phyloP scores from a whole-genome alignment of 768 basidiomycete species.

The Boletus speciosus region DNA sequence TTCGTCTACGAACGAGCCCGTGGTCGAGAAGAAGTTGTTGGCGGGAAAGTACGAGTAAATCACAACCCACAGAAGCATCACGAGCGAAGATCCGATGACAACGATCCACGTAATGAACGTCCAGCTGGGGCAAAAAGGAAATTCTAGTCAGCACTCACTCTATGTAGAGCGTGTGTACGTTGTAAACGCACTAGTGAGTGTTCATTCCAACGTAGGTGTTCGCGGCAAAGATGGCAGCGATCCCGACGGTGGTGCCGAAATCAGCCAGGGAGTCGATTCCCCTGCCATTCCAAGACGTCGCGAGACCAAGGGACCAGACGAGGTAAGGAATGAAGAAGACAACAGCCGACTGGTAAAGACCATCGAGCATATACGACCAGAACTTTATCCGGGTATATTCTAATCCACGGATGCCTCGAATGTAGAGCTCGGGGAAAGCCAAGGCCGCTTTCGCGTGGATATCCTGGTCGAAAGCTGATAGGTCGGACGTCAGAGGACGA shows the following conservation, averaged over 20 bases:
- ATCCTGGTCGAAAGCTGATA: conserved; percentile 86
- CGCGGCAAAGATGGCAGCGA: conserved; percentile 82
- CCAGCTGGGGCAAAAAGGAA: conserved; percentile 52
- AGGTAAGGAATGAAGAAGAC: conserved; percentile 85
- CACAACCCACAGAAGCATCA: conserved; percentile 84
- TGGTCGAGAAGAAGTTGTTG: conserved; percentile 68
- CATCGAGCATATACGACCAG: conserved; percentile 94
- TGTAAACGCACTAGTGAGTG: conserved; percentile 74
- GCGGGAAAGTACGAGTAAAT: conserved; percentile 81
- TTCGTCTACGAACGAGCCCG: conserved; percentile 69
- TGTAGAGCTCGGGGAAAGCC: conserved; percentile 93
- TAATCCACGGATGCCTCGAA: conserved; percentile 88
- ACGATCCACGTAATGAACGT: conserved; percentile 82
- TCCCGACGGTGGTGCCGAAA: conserved; percentile 89
- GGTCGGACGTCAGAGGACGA: conserved; percentile 5
- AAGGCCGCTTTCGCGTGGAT: conserved; percentile 84
- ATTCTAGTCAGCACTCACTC: conserved; percentile 1
- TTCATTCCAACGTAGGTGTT: conserved; percentile 90
- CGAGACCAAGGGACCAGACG: conserved; percentile 61
- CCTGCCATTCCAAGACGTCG: conserved; percentile 74
- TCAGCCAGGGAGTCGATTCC: conserved; percentile 79
- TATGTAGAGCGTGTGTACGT: conserved; percentile 4
- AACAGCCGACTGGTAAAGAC: conserved; percentile 86
- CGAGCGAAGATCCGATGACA: conserved; percentile 72
- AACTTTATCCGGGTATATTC: conserved; percentile 92